These are phyloP conservation scores for Melaleuca quinquenervia DNA, from an alignment of 345 rosid species.

Conservation along the genomic window DNA sequence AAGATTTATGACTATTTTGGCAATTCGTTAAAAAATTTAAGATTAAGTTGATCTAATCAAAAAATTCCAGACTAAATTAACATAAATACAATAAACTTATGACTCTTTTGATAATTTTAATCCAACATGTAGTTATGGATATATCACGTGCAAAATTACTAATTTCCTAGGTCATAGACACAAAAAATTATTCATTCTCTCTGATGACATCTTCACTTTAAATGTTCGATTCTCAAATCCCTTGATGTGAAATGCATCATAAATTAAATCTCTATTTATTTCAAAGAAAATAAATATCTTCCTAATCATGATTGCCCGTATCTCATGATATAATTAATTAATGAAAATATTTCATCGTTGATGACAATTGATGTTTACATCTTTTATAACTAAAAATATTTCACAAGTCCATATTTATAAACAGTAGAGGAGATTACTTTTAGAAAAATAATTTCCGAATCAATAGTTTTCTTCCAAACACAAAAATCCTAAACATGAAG, in stretches of 20 bases:
- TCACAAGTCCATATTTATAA: neutral
- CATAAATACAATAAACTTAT: too few relatives aligned
- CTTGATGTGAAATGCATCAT: neutral
- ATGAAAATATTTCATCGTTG: too few relatives aligned
- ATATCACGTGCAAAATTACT: neutral
- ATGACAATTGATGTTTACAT: neutral
- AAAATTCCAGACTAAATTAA: too few relatives aligned
- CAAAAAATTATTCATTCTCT: neutral
- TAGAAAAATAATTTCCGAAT: neutral
- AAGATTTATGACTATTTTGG: too few relatives aligned
- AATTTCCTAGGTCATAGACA: neutral
- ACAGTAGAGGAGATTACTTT: neutral
- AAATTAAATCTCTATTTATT: neutral
- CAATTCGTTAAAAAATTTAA: too few relatives aligned
- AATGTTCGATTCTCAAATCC: neutral
- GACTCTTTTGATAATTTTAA: neutral
- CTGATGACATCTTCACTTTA: neutral
- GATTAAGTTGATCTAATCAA: too few relatives aligned
- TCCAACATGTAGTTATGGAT: neutral
- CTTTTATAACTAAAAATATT: neutral
- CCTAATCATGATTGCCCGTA: too few relatives aligned
- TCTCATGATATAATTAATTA: rapidly evolving
- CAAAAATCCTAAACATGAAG: neutral
- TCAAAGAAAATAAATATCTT: too few relatives aligned
- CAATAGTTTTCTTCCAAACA: neutral